Evolutionary conservation across 805 yeast species (phyloP).

Genomic region (Cyberlindnera maclurae): DNA sequence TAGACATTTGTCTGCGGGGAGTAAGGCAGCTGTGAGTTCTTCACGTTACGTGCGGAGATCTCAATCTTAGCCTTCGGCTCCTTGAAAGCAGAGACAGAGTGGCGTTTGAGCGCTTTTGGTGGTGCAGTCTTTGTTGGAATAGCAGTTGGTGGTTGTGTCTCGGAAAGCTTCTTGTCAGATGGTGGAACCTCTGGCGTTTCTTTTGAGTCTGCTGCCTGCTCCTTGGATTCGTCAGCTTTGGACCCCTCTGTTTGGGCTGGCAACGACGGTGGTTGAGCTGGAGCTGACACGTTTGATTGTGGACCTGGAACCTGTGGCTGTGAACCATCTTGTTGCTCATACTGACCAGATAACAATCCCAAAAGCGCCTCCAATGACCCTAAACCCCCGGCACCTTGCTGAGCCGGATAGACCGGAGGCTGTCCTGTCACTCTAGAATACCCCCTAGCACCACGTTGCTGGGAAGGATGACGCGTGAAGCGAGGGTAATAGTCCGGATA

Average conservation of each 20-base stretch:
- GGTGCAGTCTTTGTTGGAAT: not conserved
- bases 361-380: conserved; percentile 7
- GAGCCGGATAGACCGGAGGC: not conserved
- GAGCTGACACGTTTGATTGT: too few relatives aligned
- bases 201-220: conserved; percentile 1
- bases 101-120: conserved; percentile 16
- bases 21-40: conserved; percentile 35
- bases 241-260: conserved; percentile 1
- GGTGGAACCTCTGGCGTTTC: too few relatives aligned
- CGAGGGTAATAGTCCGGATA: conserved; percentile 15
- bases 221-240: conserved; percentile 3
- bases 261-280: not conserved
- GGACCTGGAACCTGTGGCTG: too few relatives aligned
- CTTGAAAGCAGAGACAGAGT: conserved; percentile 14
- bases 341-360: conserved; percentile 5
- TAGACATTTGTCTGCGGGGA: conserved; percentile 57
- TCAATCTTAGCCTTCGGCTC: conserved; percentile 24
- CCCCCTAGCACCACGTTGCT: too few relatives aligned
- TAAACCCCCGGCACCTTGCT: not conserved
- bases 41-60: conserved; percentile 20
- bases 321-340: not conserved
- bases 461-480: not conserved
- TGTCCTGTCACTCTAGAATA: too few relatives aligned
- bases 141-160: too few relatives aligned
- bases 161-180: too few relatives aligned